Percentiles rank a stretch among this genome's conserved stretches.
These are phyloP conservation scores for Graphilbum ipis-grandicollis DNA, from an alignment of 2,329 filamentous ascomycete species.

Conservation along the genomic window DNA sequence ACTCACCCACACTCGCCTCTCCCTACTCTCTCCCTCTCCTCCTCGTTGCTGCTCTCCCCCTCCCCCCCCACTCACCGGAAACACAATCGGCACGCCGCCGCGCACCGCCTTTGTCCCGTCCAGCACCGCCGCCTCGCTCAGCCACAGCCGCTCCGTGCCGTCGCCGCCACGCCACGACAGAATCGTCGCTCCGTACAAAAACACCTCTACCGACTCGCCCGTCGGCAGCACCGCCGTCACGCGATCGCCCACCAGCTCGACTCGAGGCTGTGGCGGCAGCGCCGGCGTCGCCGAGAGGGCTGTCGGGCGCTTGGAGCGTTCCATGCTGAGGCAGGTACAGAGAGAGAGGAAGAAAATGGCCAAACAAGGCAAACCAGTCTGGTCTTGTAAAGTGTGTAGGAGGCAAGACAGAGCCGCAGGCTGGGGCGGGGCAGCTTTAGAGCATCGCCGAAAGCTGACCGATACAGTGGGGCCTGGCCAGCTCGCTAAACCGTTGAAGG, in stretches of 20 bases:
- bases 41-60: too few species aligned
- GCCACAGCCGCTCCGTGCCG: constrained; percentile 64
- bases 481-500: too few species aligned
- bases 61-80: constrained; percentile 43
- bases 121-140: constrained; percentile 63
- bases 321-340: constrained; percentile 25
- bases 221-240: constrained; percentile 70
- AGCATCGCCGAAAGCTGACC: too few species aligned
- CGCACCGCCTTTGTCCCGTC: constrained; percentile 82
- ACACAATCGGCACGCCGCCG: constrained; percentile 83
- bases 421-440: too few species aligned
- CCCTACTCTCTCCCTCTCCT: not conserved
- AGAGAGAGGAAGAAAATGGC: too few species aligned
- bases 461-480: too few species aligned
- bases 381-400: too few species aligned
- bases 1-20: not conserved
- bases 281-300: constrained; percentile 59
- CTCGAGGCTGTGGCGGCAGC: constrained; percentile 56
- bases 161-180: constrained; percentile 77
- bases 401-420: too few species aligned
- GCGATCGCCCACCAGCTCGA: constrained; percentile 54
- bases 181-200: constrained; percentile 86
- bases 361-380: too few species aligned
- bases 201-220: constrained; percentile 69
- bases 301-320: constrained; percentile 69